Evolutionary conservation across 345 rosid species (phyloP), one percentile per base, ranked within the genome.

Genomic region (Passiflora organensis): DNA sequence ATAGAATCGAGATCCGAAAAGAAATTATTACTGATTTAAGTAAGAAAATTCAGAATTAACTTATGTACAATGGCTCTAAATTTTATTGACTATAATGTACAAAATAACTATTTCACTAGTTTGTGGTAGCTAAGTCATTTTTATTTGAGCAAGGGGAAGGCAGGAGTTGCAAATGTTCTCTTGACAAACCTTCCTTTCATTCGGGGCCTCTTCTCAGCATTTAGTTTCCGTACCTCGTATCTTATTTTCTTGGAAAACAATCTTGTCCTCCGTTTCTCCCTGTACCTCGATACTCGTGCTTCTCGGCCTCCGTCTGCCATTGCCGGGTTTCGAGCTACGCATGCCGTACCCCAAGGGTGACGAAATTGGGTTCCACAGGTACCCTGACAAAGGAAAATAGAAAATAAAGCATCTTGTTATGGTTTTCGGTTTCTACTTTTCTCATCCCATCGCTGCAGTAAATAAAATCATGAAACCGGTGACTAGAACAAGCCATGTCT

Each of bases 111-210:
- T 20, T 15, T 38, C 5, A 21, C 14, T 10, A 22, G 15, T 17
- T 1, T 18, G 24, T 17, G 12, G 37, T 16, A 13, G 41, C 42
- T 12, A 56, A 32, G 13, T 56, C 32, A 39, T 4, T 20, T 15
- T 13, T 22, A 53, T 48, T 41, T 41, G 14, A 41, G 66, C 55
- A 65, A 45, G 42, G 81, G 76, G 39, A 77, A 71, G 55, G 48
- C 60, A 53, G 71, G 45, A 37, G 59, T 72, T 20, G 63, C 66
- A 36, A 73, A 80, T 6, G 75, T 44, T 13, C 89, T 81, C 79
- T 93, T 93, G 8, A 93, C 95, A 62, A 93, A 93, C 64, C 99
- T 81, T 52, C 99, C 99, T 70, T 93, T 93, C 95, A 93, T 86
- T 60, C 99, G 59, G 5, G 99, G 99, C 80, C 94, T 86, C 72